phyloP scores from a whole-genome alignment of 1,139 yeast genomes.

The Lizanozyma gosingica region DNA sequence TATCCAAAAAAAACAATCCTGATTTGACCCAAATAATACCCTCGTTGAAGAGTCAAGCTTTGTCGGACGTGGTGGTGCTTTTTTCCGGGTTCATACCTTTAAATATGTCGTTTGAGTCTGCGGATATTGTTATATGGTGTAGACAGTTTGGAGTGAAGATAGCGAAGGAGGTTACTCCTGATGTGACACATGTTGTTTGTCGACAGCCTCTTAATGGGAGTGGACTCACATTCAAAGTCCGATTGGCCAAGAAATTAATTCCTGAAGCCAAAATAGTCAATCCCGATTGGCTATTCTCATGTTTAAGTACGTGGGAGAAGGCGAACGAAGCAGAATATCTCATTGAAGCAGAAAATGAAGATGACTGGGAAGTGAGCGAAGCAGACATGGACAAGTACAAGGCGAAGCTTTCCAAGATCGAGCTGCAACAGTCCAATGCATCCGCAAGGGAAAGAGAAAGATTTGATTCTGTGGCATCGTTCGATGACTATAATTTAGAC shows the following conservation, averaged over 20 bases:
- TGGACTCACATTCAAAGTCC: constrained; percentile 70
- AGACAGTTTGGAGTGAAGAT: constrained; percentile 86
- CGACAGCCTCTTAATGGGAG: constrained; percentile 27
- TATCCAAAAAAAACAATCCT: constrained; percentile 23
- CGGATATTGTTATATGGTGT: constrained; percentile 89
- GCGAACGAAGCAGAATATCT: constrained; percentile 56
- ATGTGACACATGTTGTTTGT: constrained; percentile 87
- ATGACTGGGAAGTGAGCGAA: constrained; percentile 33
- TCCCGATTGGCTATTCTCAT: constrained; percentile 87
- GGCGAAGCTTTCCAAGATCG: constrained; percentile 17
- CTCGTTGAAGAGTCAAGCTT: constrained; percentile 54
- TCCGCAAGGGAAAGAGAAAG: constrained; percentile 14
- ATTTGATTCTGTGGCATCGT: constrained; percentile 20
- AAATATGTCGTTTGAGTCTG: constrained; percentile 58
- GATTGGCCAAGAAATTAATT: constrained; percentile 55
- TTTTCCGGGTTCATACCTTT: constrained; percentile 84
- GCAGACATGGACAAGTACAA: constrained; percentile 37
- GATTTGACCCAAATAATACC: constrained; percentile 68
- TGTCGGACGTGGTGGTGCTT: constrained; percentile 61
- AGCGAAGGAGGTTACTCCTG: constrained; percentile 59
- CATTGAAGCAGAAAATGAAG: constrained; percentile 36
- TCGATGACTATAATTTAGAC: constrained; percentile 40
- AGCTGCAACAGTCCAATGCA: constrained; percentile 6
- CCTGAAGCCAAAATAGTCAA: constrained; percentile 74
- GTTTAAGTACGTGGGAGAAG: constrained; percentile 70